Evolutionary conservation across 2,329 filamentous ascomycete species (phyloP).

Genomic region (Alternaria solani): DNA sequence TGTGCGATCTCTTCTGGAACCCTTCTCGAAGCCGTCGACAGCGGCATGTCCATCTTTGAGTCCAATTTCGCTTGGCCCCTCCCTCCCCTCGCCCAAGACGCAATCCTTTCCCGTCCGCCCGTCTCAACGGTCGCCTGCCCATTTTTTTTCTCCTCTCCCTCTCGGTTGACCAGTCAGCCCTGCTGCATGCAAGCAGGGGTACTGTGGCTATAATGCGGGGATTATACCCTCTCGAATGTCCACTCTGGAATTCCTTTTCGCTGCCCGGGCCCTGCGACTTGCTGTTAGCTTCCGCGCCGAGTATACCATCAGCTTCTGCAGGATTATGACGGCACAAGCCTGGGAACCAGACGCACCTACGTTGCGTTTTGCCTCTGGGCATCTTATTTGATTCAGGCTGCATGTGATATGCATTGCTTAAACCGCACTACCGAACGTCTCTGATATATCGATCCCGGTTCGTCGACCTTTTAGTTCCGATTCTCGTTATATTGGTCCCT

Average conservation of each 20-base stretch:
- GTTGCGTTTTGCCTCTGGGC: constrained; percentile 15
- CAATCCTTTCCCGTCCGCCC: constrained; percentile 34
- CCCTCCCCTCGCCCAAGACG: constrained; percentile 10
- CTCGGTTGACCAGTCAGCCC: constrained; percentile 16
- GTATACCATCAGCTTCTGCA: constrained; percentile 14
- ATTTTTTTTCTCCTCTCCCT: constrained; percentile 12
- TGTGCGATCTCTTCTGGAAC: constrained; percentile 20
- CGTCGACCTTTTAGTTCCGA: constrained; percentile 16
- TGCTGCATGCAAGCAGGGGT: constrained; percentile 26
- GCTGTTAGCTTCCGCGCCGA: constrained; percentile 19
- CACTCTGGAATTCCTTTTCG: constrained; percentile 30
- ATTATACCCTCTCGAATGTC: constrained; percentile 26
- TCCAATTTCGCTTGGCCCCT: constrained; percentile 28
- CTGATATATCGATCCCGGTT: constrained; percentile 28
- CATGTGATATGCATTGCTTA: constrained; percentile 25
- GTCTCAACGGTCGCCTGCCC: constrained; percentile 34
- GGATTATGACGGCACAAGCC: constrained; percentile 18
- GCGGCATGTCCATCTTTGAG: constrained; percentile 12
- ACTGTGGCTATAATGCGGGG: constrained; percentile 44
- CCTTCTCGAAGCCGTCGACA: constrained; percentile 23
- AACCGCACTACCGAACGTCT: constrained; percentile 18
- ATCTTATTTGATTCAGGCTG: constrained; percentile 26
- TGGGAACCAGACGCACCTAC: constrained; percentile 12
- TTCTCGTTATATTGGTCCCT: constrained; percentile 24
- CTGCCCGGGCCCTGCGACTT: constrained; percentile 21